Conservation (phyloP, 306 rosid species). For the Erythrophleum fordii region DNA sequence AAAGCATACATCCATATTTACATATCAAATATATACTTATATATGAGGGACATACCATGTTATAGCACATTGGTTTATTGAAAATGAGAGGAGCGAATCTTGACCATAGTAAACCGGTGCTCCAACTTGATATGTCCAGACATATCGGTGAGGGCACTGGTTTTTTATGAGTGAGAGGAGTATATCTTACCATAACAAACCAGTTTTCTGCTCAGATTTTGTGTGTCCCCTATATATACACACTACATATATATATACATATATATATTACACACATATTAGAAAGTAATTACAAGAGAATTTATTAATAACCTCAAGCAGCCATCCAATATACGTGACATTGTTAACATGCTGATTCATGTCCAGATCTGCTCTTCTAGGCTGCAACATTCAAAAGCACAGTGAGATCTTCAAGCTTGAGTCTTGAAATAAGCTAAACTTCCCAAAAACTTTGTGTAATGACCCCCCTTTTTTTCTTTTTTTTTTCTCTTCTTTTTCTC, state of each 20-base stretch:
- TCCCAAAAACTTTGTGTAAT: slow-evolving; percentile 1
- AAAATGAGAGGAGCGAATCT: background rate
- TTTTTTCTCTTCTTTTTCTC: too few species aligned
- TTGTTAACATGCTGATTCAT: slow-evolving; percentile 98
- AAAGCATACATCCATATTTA: background rate
- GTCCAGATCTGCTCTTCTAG: slow-evolving; percentile 93
- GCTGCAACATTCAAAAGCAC: slow-evolving; percentile 58
- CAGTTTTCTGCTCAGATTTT: background rate
- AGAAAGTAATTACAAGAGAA: background rate
- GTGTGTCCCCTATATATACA: background rate
- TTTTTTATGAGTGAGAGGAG: background rate
- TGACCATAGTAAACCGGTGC: background rate
- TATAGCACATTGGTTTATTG: background rate
- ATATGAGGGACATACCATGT: background rate
- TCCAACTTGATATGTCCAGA: background rate
- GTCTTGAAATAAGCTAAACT: slow-evolving; percentile 20
- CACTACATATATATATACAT: too few species aligned
- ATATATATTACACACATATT: background rate
- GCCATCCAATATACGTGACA: slow-evolving; percentile 94
- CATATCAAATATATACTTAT: background rate
- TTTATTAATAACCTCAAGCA: slow-evolving; percentile 71
- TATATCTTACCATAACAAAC: background rate
- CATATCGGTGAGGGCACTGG: background rate
- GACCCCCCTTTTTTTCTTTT: background rate
- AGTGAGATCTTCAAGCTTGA: slow-evolving; percentile 42